Evolutionary conservation across 148 eudicot genomes (phyloP), one percentile per base, ranked within the genome.

Genomic region (Cornus florida): DNA sequence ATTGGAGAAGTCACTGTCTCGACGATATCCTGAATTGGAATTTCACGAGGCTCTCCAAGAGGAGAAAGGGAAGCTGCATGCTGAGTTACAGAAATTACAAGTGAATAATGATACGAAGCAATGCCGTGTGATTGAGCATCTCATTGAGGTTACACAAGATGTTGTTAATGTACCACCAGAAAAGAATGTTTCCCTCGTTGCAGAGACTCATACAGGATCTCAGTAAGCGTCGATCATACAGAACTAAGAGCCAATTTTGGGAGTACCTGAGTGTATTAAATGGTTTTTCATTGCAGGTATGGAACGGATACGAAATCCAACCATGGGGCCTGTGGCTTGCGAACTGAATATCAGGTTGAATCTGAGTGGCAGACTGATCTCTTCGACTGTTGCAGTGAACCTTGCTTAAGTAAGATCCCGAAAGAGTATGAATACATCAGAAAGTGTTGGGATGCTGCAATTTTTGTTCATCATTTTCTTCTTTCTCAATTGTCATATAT

Each of bases 91-190:
- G 46, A 74, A 78, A 35, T 87, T 85, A 4, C 89, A 84, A 31
- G 80, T 82, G n/a, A 50, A 67, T 31, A 78, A 72, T 78, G 83
- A 84, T 77, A 39, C 59, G 6, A 75, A 74, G 23, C 82, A 82
- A 53, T 82, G 83, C 75, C 81, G 77, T 82, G 87, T 87, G 20
- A 84, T 87, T 79, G 82, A 84, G 23, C 85, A 75, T 70, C 79
- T 87, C 72, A 80, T 87, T 48, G 79, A 80, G 41, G 87, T 87
- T 39, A 84, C 87, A 53, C 77, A 74, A 59, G 35, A 75, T 64
- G 88, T 78, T 64, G 62, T 68, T 7, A 83, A 59, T 33, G 31
- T 68, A 71, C 80, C 11, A 65, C 67, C 38, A 48, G 38, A 5
- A 23, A 75, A 75, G 76, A 66, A 57, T 17, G 6, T 74, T 32